Conservation (phyloP, 2,329 filamentous ascomycete species). For the Aulographum hederae region DNA sequence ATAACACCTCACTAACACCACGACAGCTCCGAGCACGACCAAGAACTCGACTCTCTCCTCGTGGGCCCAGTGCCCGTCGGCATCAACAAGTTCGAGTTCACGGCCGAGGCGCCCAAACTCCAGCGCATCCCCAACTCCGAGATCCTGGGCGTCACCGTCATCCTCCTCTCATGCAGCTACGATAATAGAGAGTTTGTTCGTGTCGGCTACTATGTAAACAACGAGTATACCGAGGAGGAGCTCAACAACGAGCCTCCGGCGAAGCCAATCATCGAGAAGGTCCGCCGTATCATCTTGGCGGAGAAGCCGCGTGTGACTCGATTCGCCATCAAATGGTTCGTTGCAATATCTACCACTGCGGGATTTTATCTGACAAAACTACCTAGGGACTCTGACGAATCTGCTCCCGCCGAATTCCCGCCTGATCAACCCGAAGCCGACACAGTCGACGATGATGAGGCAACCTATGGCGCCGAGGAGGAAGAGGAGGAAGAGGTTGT, state of each 20-base stretch:
- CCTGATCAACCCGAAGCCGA: constrained; percentile 97
- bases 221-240: constrained; percentile 90
- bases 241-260: constrained; percentile 75
- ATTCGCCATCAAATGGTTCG: constrained; percentile 96
- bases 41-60: constrained; percentile 91
- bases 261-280: constrained; percentile 83
- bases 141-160: constrained; percentile 91
- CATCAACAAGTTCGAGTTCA: constrained; percentile 97
- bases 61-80: constrained; percentile 95
- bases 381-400: constrained; percentile 90
- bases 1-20: constrained; percentile 37
- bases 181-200: constrained; percentile 93
- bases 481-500: constrained; percentile 52
- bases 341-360: constrained; percentile 5
- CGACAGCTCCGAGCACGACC: constrained; percentile 90
- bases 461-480: constrained; percentile 82
- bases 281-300: constrained; percentile 78
- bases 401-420: constrained; percentile 86
- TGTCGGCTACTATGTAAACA: constrained; percentile 98
- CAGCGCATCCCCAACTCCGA: constrained; percentile 84
- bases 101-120: constrained; percentile 82
- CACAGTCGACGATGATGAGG: constrained; percentile 59
- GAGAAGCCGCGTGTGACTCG: constrained; percentile 96
- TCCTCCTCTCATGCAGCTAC: constrained; percentile 90
- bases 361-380: not conserved